These are phyloP conservation scores for Castanea crenata DNA, from an alignment of 306 rosid genomes.

Conservation along the genomic window DNA sequence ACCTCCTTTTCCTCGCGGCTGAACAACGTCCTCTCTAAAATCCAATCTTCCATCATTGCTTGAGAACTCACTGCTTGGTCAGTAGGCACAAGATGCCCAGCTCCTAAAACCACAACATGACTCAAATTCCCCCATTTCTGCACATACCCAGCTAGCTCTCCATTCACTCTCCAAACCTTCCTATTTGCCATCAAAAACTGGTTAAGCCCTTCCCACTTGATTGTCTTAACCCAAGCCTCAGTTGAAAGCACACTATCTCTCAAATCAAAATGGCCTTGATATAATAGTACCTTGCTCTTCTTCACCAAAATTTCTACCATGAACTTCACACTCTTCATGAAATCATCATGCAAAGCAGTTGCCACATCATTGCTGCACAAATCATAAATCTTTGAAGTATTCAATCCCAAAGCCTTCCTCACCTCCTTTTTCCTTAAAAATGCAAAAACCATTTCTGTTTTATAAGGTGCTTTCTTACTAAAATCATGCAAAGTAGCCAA, in stretches of 20 bases:
- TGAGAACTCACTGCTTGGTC: conserved; percentile 65
- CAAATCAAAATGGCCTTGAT: conserved; percentile 71
- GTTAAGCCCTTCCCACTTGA: conserved; percentile 64
- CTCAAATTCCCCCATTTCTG: conserved; percentile 69
- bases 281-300: conserved; percentile 53
- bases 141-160: conserved; percentile 73
- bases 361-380: conserved; percentile 49
- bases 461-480: conserved; percentile 39
- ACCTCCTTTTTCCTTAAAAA: conserved; percentile 38
- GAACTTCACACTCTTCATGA: conserved; percentile 77
- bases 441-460: conserved; percentile 30
- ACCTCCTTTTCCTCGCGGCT: background rate
- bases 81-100: conserved; percentile 68
- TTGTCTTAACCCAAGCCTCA: conserved; percentile 72
- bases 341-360: conserved; percentile 41
- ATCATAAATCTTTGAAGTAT: conserved; percentile 35
- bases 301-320: conserved; percentile 60
- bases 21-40: conserved; percentile 51
- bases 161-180: conserved; percentile 65
- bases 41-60: conserved; percentile 83
- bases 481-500: conserved; percentile 68
- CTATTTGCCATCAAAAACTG: conserved; percentile 50
- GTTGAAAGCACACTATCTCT: conserved; percentile 56
- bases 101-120: conserved; percentile 68
- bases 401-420: conserved; percentile 48